Evolutionary conservation across 345 rosid species (phyloP).

Genomic region (Populus simonii): DNA sequence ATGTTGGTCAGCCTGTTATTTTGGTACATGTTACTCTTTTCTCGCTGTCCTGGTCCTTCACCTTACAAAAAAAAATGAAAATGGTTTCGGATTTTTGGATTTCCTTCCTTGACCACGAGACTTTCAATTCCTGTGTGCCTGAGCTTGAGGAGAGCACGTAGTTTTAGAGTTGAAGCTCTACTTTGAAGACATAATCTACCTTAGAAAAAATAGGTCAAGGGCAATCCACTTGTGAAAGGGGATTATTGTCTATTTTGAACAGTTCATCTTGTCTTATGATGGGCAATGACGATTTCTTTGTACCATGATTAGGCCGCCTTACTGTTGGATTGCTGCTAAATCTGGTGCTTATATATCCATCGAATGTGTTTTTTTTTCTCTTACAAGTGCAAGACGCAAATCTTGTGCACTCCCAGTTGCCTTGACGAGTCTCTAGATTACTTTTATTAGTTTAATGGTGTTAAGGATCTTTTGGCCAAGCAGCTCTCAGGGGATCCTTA

Average conservation of each 20-base stretch:
- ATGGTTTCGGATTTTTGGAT: not conserved
- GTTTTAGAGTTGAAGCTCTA: not conserved
- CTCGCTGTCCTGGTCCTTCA: not conserved
- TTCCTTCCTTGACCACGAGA: not conserved
- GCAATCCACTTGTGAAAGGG: not conserved
- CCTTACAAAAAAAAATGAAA: not conserved
- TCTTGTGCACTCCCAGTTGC: not conserved
- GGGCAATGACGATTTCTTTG: not conserved
- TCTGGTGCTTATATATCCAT: not conserved
- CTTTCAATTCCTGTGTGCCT: not conserved
- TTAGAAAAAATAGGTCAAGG: not conserved
- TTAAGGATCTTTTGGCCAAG: not conserved
- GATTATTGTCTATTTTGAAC: not conserved
- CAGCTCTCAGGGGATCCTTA: not conserved
- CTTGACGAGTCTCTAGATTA: not conserved
- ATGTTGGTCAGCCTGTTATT: not conserved
- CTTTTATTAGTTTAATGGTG: not conserved
- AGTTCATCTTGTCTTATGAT: not conserved
- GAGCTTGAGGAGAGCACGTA: not conserved
- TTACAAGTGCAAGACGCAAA: not conserved
- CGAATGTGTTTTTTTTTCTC: not conserved
- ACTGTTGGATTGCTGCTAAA: not conserved
- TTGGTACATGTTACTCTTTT: not conserved
- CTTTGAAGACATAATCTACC: not conserved
- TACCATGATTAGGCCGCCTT: not conserved